Percentiles rank a stretch among this genome's conserved stretches.
These are phyloP conservation scores for Syzygium malaccense DNA, from an alignment of 441 rosid species.

Conservation along the genomic window DNA sequence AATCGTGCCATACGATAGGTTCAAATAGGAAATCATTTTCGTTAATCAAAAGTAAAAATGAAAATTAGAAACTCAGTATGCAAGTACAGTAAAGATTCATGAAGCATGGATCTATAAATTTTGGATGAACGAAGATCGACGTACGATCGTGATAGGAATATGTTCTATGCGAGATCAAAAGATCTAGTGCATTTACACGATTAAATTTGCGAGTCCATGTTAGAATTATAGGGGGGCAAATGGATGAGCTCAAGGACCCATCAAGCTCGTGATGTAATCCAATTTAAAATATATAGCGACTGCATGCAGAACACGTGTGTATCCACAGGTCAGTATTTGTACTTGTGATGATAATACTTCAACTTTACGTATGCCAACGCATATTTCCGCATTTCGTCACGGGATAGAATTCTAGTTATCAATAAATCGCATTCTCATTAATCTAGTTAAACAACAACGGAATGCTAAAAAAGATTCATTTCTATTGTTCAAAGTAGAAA, in stretches of 20 bases:
- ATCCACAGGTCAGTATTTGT: too few species aligned
- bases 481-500: too few species aligned
- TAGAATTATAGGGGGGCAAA: not conserved
- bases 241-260: not conserved
- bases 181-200: not conserved
- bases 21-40: not conserved
- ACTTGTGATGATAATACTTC: too few species aligned
- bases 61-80: not conserved
- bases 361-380: too few species aligned
- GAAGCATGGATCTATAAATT: not conserved
- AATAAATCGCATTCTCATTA: too few species aligned
- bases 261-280: not conserved
- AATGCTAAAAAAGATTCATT: too few species aligned
- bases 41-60: not conserved
- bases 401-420: too few species aligned
- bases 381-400: too few species aligned
- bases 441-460: too few species aligned
- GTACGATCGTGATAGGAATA: not conserved
- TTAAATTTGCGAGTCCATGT: not conserved
- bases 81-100: not conserved
- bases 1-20: not conserved
- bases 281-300: too few species aligned
- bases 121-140: not conserved
- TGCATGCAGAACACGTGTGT: too few species aligned
- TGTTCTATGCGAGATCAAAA: not conserved